Conservation (phyloP, 129 eudicot genomes). For the Saposhnikovia divaricata region DNA sequence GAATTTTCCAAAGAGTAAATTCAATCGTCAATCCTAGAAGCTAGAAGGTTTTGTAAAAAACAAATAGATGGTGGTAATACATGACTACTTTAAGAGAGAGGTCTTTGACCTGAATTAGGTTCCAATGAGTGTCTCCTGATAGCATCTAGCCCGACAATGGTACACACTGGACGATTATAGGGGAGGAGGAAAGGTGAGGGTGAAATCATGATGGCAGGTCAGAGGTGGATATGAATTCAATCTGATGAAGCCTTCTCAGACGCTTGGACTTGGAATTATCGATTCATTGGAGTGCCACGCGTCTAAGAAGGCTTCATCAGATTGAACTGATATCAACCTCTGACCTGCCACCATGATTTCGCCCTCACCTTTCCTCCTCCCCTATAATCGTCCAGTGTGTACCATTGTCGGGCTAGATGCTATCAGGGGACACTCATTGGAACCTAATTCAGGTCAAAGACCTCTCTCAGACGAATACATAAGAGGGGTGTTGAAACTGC, state of each 20-base stretch:
- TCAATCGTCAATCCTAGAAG: constrained; percentile 7
- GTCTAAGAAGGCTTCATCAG: not conserved
- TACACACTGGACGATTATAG: constrained; percentile 7
- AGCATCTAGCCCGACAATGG: constrained; percentile 17
- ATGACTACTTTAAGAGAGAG: constrained; percentile 8
- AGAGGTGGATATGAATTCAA: not conserved
- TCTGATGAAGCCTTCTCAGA: not conserved
- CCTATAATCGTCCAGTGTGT: not conserved
- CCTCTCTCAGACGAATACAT: not conserved
- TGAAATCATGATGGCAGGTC: not conserved
- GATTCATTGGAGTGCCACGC: not conserved
- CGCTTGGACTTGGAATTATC: too few relatives aligned
- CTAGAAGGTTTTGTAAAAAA: constrained; percentile 6
- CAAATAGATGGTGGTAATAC: not conserved
- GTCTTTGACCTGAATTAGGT: constrained; percentile 10
- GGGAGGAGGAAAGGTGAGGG: not conserved
- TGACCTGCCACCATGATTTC: not conserved
- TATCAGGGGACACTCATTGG: constrained; percentile 1
- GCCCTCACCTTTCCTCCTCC: not conserved
- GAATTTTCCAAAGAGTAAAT: constrained; percentile 1
- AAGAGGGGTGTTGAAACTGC: not conserved
- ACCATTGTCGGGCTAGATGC: constrained; percentile 18
- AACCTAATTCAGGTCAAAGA: constrained; percentile 9
- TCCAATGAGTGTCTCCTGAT: not conserved
- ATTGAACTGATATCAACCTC: not conserved